Conservation (phyloP, 2,329 filamentous ascomycete genomes). For the Cercospora sp. region DNA sequence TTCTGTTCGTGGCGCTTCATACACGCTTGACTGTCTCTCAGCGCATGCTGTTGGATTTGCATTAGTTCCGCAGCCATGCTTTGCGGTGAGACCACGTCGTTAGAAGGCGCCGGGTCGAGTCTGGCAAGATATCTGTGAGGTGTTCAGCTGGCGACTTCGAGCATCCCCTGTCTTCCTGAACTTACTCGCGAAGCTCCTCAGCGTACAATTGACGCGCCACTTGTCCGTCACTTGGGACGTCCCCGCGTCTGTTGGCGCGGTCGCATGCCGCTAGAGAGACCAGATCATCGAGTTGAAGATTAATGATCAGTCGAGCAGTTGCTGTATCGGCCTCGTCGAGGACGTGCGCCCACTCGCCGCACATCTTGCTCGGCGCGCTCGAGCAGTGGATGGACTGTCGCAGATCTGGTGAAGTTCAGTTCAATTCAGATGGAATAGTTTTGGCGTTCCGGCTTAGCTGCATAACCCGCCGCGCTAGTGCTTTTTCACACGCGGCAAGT, state of each 20-base stretch:
- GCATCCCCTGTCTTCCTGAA: background rate
- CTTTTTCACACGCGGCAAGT: background rate
- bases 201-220: background rate
- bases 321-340: constrained; percentile 1
- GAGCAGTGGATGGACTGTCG: background rate
- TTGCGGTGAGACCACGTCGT: background rate
- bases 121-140: background rate
- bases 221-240: background rate
- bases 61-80: background rate
- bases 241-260: background rate
- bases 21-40: constrained; percentile 3
- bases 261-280: background rate
- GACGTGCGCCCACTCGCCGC: constrained; percentile 3
- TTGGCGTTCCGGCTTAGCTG: background rate
- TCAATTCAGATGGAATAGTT: background rate
- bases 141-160: background rate
- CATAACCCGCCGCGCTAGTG: background rate
- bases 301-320: constrained; percentile 1
- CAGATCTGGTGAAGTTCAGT: background rate
- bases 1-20: background rate
- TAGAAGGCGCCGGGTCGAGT: background rate
- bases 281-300: constrained; percentile 2
- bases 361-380: background rate
- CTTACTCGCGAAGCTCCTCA: constrained; percentile 4
- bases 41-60: background rate